phyloP scores from a whole-genome alignment of 2,329 filamentous ascomycete species.

The Paraconiothyrium brasiliense region DNA sequence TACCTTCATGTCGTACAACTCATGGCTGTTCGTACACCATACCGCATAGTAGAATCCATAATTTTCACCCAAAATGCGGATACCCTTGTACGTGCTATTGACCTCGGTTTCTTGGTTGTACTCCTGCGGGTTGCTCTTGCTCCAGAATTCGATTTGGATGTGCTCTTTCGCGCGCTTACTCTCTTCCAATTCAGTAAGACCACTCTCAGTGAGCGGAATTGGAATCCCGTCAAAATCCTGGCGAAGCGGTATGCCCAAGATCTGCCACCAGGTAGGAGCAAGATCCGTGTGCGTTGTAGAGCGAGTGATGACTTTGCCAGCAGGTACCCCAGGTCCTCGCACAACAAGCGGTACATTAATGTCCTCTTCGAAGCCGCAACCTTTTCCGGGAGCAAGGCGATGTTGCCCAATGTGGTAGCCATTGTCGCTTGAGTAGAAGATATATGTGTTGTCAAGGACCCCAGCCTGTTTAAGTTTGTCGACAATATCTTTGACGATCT shows the following conservation, averaged over 20 bases:
- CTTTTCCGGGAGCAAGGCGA: conserved; percentile 53
- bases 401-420: conserved; percentile 55
- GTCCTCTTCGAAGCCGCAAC: conserved; percentile 53
- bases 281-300: conserved; percentile 52
- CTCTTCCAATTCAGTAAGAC: conserved; percentile 6
- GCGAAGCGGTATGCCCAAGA: conserved; percentile 44
- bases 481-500: conserved; percentile 60
- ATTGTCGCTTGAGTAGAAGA: conserved; percentile 55
- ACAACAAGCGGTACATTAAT: conserved; percentile 54
- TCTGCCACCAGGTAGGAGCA: conserved; percentile 50
- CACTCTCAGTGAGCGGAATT: conserved; percentile 41
- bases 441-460: conserved; percentile 59
- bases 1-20: conserved; percentile 71
- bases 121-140: conserved; percentile 22
- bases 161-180: conserved; percentile 43
- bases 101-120: conserved; percentile 16
- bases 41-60: conserved; percentile 73
- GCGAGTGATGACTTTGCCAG: conserved; percentile 32
- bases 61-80: conserved; percentile 62
- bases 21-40: conserved; percentile 75
- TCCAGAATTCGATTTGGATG: conserved; percentile 55
- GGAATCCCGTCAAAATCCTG: conserved; percentile 50
- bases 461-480: conserved; percentile 52
- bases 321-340: conserved; percentile 49
- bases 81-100: conserved; percentile 70